phyloP scores from a whole-genome alignment of 1,284 basidiomycete genomes.

The Spongiforma sp. region DNA sequence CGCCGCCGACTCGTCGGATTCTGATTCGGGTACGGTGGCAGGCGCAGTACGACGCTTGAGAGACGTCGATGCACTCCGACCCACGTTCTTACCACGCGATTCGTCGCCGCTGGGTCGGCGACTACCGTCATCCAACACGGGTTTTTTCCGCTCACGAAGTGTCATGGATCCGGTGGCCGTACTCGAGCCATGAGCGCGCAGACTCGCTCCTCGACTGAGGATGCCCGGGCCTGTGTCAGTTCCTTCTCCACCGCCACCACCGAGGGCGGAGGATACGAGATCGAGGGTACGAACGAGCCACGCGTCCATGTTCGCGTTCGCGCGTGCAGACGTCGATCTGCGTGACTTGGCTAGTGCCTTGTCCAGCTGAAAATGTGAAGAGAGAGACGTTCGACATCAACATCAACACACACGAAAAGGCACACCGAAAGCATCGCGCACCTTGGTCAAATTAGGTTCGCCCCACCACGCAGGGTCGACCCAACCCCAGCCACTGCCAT shows the following conservation, averaged over 20 bases:
- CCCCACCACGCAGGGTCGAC: slow-evolving; percentile 74
- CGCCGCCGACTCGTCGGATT: too few species aligned
- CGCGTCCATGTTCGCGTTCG: slow-evolving; percentile 39
- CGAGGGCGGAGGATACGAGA: slow-evolving; percentile 46
- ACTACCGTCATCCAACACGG: background rate
- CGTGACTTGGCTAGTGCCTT: too few species aligned
- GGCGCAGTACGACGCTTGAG: background rate
- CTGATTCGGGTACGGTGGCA: too few species aligned
- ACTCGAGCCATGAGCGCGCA: slow-evolving; percentile 41
- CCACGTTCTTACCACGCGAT: background rate
- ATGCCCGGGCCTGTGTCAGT: slow-evolving; percentile 11
- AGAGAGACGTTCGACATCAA: background rate
- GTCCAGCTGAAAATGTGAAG: background rate
- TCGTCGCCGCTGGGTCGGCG: background rate
- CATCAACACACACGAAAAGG: too few species aligned
- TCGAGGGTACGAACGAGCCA: slow-evolving; percentile 63
- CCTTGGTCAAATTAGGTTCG: slow-evolving; percentile 65
- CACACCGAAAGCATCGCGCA: too few species aligned
- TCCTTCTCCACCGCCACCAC: slow-evolving; percentile 39
- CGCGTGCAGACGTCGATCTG: slow-evolving; percentile 43
- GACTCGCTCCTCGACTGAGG: too few species aligned
- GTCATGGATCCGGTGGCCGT: too few species aligned
- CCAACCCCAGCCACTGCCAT: slow-evolving; percentile 11
- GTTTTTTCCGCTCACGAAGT: slow-evolving; percentile 61
- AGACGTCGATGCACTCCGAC: slow-evolving; percentile 17